These are phyloP conservation scores for Thielaviopsis punctulata DNA, from an alignment of 2,329 filamentous ascomycete species.

Conservation along the genomic window DNA sequence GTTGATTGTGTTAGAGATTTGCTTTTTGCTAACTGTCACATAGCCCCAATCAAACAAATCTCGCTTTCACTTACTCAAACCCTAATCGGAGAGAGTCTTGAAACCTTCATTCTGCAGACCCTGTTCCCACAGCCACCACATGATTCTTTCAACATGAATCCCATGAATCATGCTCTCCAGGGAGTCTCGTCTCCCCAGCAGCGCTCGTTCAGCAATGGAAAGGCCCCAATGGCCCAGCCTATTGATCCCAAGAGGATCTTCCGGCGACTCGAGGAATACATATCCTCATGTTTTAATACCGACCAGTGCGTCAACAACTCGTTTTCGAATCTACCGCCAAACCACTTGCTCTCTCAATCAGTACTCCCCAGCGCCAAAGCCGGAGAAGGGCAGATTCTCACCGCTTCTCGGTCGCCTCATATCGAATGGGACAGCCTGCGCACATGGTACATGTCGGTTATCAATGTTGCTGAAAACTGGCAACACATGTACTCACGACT, in stretches of 20 bases:
- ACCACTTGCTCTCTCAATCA: not conserved
- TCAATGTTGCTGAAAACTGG: slow-evolving; percentile 55
- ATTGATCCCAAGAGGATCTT: slow-evolving; percentile 36
- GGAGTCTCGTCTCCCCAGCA: not conserved
- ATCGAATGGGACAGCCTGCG: slow-evolving; percentile 58
- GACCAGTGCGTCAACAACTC: slow-evolving; percentile 60
- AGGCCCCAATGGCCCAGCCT: not conserved
- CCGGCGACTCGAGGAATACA: slow-evolving; percentile 59
- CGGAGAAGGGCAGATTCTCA: not conserved
- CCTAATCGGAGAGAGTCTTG: not conserved
- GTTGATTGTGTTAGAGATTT: not conserved
- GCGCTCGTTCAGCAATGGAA: not conserved
- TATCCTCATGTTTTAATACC: slow-evolving; percentile 49
- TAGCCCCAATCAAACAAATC: not conserved
- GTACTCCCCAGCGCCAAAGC: not conserved
- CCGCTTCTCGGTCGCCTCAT: slow-evolving; percentile 44
- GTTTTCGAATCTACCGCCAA: slow-evolving; percentile 28
- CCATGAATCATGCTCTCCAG: not conserved
- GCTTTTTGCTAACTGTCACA: not conserved
- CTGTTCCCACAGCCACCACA: not conserved
- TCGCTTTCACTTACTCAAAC: not conserved
- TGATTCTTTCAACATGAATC: not conserved
- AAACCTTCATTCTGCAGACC: not conserved
- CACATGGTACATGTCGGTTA: slow-evolving; percentile 57
- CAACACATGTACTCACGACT: slow-evolving; percentile 28